Evolutionary conservation across 305 asterid genomes (phyloP), one percentile per base, ranked within the genome.

Genomic region (Ruellia speciosa): DNA sequence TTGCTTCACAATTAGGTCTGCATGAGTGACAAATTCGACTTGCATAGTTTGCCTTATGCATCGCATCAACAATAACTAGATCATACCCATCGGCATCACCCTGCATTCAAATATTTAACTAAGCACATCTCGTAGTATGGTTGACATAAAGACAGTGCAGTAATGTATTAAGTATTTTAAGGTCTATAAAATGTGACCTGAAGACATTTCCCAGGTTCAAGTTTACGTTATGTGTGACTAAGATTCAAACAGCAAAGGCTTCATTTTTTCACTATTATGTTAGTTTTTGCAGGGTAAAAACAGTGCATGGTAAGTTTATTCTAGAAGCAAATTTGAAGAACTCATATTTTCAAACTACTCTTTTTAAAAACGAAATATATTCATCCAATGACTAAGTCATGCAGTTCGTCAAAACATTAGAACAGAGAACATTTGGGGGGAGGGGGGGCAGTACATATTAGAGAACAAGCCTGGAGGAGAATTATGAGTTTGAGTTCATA

Each of bases 81-180:
- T 93, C 99, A 76, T 89, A 93, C 50, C 99, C 99, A 80, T 93
- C 99, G 60, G 95, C 97, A 79, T 93, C 99, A 69, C 97, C 99
- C 99, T 93, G 87, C 70, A 76, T 56, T 49, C 20, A 58, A 55
- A 66, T 40, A 55, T 60, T 52, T n/a, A 66, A 46, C 59, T 56
- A 54, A 66, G 54, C 34, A 17, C 50, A 47, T 9, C n/a, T n/a
- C 19, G 9, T 1, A 47, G 11, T 19, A 13, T 0, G 19, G 4
- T 2, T n/a, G 18, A 19, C 2, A 6, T 5, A 2, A 7, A 14
- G 18, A 2, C 9, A 47, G 18, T 4, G 9, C 5, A n/a, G 4
- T 7, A 52, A 3, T 4, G 9, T 0, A 43, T 14, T 9, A 28
- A 17, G 14, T 12, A 14, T 1, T n/a, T n/a, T 14, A 14, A 33